Percentiles rank a stretch among this genome's conserved stretches.
These are phyloP conservation scores for Coniochaeta ligniaria DNA, from an alignment of 2,329 filamentous ascomycete genomes.

Conservation along the genomic window DNA sequence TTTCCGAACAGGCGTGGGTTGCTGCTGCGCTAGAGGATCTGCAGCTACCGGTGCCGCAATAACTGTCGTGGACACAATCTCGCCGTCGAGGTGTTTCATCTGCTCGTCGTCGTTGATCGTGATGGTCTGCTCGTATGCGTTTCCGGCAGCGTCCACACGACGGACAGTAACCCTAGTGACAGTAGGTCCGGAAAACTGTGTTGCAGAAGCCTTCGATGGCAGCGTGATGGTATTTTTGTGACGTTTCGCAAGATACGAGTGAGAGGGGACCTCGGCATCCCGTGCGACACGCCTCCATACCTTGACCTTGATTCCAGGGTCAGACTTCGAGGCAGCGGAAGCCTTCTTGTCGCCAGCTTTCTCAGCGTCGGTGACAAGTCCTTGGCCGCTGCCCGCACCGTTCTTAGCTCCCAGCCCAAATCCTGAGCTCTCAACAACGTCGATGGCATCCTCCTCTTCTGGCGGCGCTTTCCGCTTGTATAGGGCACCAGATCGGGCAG, in stretches of 20 bases:
- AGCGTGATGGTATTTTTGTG: slow-evolving; percentile 54
- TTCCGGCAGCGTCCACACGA: slow-evolving; percentile 69
- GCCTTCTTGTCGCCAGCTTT: not conserved
- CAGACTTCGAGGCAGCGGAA: slow-evolving; percentile 7
- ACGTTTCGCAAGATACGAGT: slow-evolving; percentile 53
- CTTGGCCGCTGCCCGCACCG: not conserved
- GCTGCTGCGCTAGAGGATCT: slow-evolving; percentile 32
- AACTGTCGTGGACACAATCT: slow-evolving; percentile 60
- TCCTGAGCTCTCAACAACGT: slow-evolving; percentile 22
- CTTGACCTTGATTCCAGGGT: slow-evolving; percentile 46
- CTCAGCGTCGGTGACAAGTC: not conserved
- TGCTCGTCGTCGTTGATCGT: slow-evolving; percentile 72
- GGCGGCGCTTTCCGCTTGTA: slow-evolving; percentile 63
- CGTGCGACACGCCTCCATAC: slow-evolving; percentile 57
- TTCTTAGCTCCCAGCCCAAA: not conserved
- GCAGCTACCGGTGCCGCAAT: slow-evolving; percentile 49
- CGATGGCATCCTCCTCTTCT: slow-evolving; percentile 53
- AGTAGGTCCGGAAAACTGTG: slow-evolving; percentile 41
- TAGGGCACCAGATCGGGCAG: slow-evolving; percentile 68
- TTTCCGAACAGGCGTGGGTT: slow-evolving; percentile 39
- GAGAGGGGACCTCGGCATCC: slow-evolving; percentile 43
- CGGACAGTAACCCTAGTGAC: slow-evolving; percentile 75
- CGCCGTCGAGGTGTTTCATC: slow-evolving; percentile 71
- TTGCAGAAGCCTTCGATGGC: slow-evolving; percentile 41
- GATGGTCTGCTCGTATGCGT: slow-evolving; percentile 77